Percentiles rank a stretch among this genome's conserved stretches.
phyloP scores from a whole-genome alignment of 106 monocot species.

The Iris macrosiphon region DNA sequence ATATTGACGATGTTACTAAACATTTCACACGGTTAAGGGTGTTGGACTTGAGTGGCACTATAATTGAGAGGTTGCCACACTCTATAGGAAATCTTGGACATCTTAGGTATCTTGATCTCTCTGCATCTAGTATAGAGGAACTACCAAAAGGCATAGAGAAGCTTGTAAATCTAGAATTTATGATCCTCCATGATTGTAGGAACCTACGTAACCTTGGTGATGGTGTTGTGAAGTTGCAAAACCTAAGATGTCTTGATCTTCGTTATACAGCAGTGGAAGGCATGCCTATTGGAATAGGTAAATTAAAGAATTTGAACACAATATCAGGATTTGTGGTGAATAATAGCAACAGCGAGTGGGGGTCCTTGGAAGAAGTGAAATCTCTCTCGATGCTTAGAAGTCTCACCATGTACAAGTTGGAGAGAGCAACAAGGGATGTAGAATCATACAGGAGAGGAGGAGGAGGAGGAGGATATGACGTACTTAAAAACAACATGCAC shows the following conservation, averaged over 20 bases:
- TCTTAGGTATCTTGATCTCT: conserved; percentile 12
- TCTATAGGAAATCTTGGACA: conserved; percentile 7
- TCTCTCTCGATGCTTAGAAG: not conserved
- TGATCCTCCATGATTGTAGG: not conserved
- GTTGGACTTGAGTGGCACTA: not conserved
- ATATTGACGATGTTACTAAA: not conserved
- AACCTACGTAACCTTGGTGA: conserved; percentile 1
- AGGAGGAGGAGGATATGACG: not conserved
- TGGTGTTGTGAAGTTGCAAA: not conserved
- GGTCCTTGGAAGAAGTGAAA: conserved; percentile 11
- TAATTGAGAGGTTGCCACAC: conserved; percentile 5
- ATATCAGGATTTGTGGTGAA: conserved; percentile 6
- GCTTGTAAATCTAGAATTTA: conserved; percentile 14
- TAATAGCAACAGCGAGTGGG: not conserved
- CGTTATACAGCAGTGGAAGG: not conserved
- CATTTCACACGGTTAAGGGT: conserved; percentile 8
- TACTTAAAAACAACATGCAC: not conserved
- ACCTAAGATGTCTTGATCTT: conserved; percentile 4
- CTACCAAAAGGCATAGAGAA: conserved; percentile 13
- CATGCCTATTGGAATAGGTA: conserved; percentile 14
- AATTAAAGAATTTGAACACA: not conserved
- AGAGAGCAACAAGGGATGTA: not conserved
- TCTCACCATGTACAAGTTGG: conserved; percentile 5
- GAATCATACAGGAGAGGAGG: too few relatives aligned
- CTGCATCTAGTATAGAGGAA: not conserved